Base-by-base conservation (phyloP, 2,329 filamentous ascomycete genomes). In the Blastomyces parvus region DNA sequence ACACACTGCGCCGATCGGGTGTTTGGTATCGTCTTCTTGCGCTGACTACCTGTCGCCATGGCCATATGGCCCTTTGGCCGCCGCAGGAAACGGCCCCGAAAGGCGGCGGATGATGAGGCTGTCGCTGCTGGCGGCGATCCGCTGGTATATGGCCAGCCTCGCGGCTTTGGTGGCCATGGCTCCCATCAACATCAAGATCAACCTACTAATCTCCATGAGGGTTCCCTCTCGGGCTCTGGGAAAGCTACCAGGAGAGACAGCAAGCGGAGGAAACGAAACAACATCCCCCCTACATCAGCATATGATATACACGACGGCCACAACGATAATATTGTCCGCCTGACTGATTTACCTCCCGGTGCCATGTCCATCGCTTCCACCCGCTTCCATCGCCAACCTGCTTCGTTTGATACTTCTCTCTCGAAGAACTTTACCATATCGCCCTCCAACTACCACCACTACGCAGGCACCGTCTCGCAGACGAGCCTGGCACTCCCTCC, bases 51-150 rank as follows among this genome's bases (percentile, higher is more conserved):
- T 52, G 60, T 67, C 72, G 72, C 69, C 70, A 93, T 93, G 89
- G 85, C 87, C 74, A 80, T 92, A 76, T 95, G 90, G 91, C 89
- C 87, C 66, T 96, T 95, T 77, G 83, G 87, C 76, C 86, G 88
- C 72, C 87, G 83, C 78, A 87, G 84, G 77, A 87, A 86, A 76
- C 86, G 86, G 77, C 85, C 84, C 74, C 83, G 81, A 69, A 76
- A 83, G 68, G 77, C 82, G 64, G 82, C 82, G 70, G 76, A 81
- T 71, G 81, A 85, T 73, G 78, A 78, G 67, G 27, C 27, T 30
- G 27, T 4, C 4, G 27, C 27, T 14, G 19, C 57, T 52, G 44
- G 7, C 25, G 27, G 13, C 22, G 44, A 50, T 14, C 27, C 44
- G 19, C 44, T 38, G 44, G 30, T 25, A 46, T 74, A 68, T 44